phyloP scores from a whole-genome alignment of 805 yeast genomes.

The Candida piceae region DNA sequence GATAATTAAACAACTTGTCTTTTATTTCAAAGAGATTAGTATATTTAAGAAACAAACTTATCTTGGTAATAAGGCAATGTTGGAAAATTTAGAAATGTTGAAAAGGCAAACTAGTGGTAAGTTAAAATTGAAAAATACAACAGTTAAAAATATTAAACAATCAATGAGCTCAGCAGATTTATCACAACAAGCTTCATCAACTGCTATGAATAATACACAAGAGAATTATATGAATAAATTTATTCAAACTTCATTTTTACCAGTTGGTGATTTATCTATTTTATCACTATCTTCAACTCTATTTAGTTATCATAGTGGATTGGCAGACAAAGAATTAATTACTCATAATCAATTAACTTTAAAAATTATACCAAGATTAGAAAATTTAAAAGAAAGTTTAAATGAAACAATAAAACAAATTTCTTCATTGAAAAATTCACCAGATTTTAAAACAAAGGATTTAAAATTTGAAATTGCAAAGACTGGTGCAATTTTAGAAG shows the following conservation, averaged over 20 bases:
- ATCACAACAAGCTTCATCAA: slow-evolving; percentile 4
- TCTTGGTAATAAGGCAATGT: slow-evolving; percentile 44
- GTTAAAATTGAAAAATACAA: slow-evolving; percentile 17
- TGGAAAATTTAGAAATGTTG: slow-evolving; percentile 35
- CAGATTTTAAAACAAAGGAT: slow-evolving; percentile 54
- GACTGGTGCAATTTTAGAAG: slow-evolving; percentile 52
- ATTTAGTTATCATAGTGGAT: slow-evolving; percentile 25
- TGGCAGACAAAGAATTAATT: slow-evolving; percentile 41
- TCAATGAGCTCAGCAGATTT: slow-evolving; percentile 17
- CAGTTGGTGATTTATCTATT: slow-evolving; percentile 34
- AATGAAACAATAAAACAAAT: slow-evolving; percentile 52
- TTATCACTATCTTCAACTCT: slow-evolving; percentile 29
- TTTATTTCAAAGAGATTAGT: slow-evolving; percentile 46
- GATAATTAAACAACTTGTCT: slow-evolving; percentile 47
- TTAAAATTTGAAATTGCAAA: slow-evolving; percentile 56
- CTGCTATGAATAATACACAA: no score
- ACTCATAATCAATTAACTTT: slow-evolving; percentile 47
- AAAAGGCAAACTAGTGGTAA: slow-evolving; percentile 28
- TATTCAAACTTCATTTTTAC: slow-evolving; percentile 42
- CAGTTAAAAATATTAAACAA: slow-evolving; percentile 21
- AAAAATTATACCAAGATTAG: slow-evolving; percentile 48
- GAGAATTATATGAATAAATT: slow-evolving; percentile 34
- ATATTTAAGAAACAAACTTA: slow-evolving; percentile 45
- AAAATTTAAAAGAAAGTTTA: slow-evolving; percentile 49
- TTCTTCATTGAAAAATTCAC: slow-evolving; percentile 40